phyloP scores from a whole-genome alignment of 441 rosid genomes.

The Iberis amara region DNA sequence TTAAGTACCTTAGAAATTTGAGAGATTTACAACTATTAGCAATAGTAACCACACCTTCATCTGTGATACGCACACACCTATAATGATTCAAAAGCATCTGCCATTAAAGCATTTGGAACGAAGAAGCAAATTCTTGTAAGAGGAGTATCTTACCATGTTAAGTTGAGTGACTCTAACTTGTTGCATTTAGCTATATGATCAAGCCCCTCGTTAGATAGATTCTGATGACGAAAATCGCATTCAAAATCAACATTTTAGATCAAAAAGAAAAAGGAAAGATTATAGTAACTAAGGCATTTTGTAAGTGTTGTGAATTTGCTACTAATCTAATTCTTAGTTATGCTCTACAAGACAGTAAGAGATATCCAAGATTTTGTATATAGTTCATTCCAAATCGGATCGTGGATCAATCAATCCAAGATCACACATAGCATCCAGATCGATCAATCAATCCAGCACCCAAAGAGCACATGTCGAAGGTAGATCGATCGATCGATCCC shows the following conservation, averaged over 20 bases:
- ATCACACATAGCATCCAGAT: too few relatives aligned
- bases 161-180: slow-evolving; percentile 60
- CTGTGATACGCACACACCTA: slow-evolving; percentile 83
- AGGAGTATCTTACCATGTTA: slow-evolving; percentile 69
- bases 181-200: slow-evolving; percentile 66
- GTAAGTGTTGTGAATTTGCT: not conserved
- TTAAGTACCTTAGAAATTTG: slow-evolving; percentile 65
- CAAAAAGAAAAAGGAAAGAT: not conserved
- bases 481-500: too few relatives aligned
- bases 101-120: not conserved
- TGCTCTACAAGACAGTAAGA: not conserved
- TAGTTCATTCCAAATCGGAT: not conserved
- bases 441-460: too few relatives aligned
- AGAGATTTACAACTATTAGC: slow-evolving; percentile 71
- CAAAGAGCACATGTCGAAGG: too few relatives aligned
- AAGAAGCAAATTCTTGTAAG: slow-evolving; percentile 14
- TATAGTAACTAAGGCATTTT: not conserved
- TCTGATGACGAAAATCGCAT: slow-evolving; percentile 40
- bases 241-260: not conserved
- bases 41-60: slow-evolving; percentile 59
- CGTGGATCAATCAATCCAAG: too few relatives aligned
- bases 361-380: slow-evolving; percentile 4
- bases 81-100: slow-evolving; percentile 18
- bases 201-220: slow-evolving; percentile 81
- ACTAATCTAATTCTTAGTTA: slow-evolving; percentile 13